These are phyloP conservation scores for Wickerhamiella sergipiensis DNA, from an alignment of 805 yeast species.

Conservation along the genomic window DNA sequence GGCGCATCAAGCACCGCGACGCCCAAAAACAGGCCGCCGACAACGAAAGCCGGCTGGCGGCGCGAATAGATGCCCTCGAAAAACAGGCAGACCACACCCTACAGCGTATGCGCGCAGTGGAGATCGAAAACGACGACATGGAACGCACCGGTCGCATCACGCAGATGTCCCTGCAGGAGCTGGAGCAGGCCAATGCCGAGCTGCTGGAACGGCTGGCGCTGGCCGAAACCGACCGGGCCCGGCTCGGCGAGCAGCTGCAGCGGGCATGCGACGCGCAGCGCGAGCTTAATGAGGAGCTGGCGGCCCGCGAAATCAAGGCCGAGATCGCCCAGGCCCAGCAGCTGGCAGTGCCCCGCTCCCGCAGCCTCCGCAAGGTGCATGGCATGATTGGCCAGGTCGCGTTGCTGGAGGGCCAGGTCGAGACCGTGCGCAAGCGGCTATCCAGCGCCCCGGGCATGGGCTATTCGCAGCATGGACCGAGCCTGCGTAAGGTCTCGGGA, in stretches of 20 bases:
- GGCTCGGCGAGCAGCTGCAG: conserved; percentile 17
- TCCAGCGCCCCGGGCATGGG: not conserved
- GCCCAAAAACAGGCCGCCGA: conserved; percentile 15
- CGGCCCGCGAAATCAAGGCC: conserved; percentile 6
- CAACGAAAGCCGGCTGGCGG: conserved; percentile 2
- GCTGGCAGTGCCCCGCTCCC: conserved; percentile 6
- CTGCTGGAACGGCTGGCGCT: conserved; percentile 29
- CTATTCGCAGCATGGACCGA: too few species aligned
- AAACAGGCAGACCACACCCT: conserved; percentile 12
- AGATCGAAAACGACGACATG: conserved; percentile 31
- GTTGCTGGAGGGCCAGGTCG: conserved; percentile 19
- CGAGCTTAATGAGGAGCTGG: conserved; percentile 25
- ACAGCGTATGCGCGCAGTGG: conserved; percentile 28
- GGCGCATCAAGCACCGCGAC: conserved; percentile 16
- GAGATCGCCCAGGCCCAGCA: conserved; percentile 2
- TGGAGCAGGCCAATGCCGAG: conserved; percentile 26
- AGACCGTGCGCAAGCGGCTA: conserved; percentile 8
- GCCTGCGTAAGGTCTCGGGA: not conserved
- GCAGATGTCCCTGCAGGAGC: conserved; percentile 23
- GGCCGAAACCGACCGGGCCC: conserved; percentile 27
- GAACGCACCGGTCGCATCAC: conserved; percentile 31
- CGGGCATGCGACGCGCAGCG: conserved; percentile 23
- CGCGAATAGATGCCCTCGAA: conserved; percentile 20
- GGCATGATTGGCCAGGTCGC: conserved; percentile 21
- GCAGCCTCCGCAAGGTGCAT: conserved; percentile 19